Evolutionary conservation across 2,329 filamentous ascomycete genomes (phyloP).

Genomic region (Myriosclerotinia duriaeana): DNA sequence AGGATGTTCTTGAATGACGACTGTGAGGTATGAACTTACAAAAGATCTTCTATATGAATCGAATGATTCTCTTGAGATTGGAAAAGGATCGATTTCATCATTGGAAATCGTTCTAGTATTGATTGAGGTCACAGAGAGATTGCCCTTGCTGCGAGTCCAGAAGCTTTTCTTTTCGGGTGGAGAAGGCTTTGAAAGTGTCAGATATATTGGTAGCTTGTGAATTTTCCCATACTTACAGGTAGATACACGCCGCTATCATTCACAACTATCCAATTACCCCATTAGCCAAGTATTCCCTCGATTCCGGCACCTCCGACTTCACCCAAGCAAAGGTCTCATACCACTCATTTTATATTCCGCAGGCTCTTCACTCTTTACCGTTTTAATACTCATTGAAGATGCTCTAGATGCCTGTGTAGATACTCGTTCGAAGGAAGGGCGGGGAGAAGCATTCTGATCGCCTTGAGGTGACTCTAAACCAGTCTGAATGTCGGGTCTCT

Average conservation of each 20-base stretch:
- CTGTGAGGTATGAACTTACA: conserved; percentile 54
- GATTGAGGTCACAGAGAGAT: conserved; percentile 53
- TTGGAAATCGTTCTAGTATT: conserved; percentile 56
- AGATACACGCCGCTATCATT: conserved; percentile 95
- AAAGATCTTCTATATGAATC: conserved; percentile 96
- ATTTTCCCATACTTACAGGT: conserved; percentile 60
- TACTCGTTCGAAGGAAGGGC: conserved; percentile 59
- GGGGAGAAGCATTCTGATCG: conserved; percentile 52
- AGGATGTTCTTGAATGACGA: neutral
- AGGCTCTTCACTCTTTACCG: conserved; percentile 60
- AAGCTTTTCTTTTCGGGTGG: conserved; percentile 80
- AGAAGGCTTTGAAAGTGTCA: conserved; percentile 63
- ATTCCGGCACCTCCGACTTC: neutral
- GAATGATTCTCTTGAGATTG: conserved; percentile 93
- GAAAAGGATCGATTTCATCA: conserved; percentile 82
- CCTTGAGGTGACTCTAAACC: conserved; percentile 42
- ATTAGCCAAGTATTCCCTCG: conserved; percentile 24
- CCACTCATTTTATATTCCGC: conserved; percentile 80
- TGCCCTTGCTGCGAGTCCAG: conserved; percentile 58
- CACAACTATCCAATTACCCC: conserved; percentile 64
- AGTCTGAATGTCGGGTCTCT: conserved; percentile 49
- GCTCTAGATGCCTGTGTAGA: conserved; percentile 63
- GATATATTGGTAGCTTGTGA: conserved; percentile 30
- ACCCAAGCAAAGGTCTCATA: conserved; percentile 45
- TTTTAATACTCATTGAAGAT: conserved; percentile 61